Evolutionary conservation across 352 stramenopile species (phyloP).

Genomic region (Pythium myriotylum): DNA sequence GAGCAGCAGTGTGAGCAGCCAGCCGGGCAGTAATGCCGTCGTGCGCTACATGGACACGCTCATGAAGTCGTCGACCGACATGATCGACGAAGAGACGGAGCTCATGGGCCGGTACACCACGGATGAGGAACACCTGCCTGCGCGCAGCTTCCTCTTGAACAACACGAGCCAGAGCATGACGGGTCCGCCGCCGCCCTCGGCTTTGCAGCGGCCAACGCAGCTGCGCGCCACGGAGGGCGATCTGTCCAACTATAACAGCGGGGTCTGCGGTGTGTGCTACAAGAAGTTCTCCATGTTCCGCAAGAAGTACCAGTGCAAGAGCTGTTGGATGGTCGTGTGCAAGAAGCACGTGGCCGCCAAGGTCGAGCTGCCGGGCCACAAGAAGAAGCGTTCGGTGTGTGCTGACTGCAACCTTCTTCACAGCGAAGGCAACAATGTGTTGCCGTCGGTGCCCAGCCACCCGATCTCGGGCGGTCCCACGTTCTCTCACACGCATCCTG

Average conservation of each 20-base stretch:
- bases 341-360: constrained; percentile 84
- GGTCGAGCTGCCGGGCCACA: constrained; percentile 54
- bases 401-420: constrained; percentile 77
- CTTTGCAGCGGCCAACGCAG: not conserved
- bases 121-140: constrained; percentile 15
- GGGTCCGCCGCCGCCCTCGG: not conserved
- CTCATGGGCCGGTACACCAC: constrained; percentile 16
- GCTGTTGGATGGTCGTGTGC: constrained; percentile 75
- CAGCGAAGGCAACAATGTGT: constrained; percentile 51
- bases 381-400: constrained; percentile 76
- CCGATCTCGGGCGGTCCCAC: constrained; percentile 10
- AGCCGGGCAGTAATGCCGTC: constrained; percentile 7
- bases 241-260: constrained; percentile 46
- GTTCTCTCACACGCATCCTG: constrained; percentile 17
- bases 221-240: constrained; percentile 38
- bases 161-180: constrained; percentile 2
- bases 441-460: constrained; percentile 36
- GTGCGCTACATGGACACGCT: constrained; percentile 34
- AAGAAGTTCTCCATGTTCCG: constrained; percentile 88
- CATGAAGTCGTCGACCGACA: constrained; percentile 12
- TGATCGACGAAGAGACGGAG: constrained; percentile 28
- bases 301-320: constrained; percentile 87
- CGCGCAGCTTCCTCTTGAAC: not conserved
- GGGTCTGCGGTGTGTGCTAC: constrained; percentile 79
- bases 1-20: constrained; percentile 5